Evolutionary conservation across 352 stramenopile species (phyloP).

Genomic region (Hyaloperonospora arabidopsidis): DNA sequence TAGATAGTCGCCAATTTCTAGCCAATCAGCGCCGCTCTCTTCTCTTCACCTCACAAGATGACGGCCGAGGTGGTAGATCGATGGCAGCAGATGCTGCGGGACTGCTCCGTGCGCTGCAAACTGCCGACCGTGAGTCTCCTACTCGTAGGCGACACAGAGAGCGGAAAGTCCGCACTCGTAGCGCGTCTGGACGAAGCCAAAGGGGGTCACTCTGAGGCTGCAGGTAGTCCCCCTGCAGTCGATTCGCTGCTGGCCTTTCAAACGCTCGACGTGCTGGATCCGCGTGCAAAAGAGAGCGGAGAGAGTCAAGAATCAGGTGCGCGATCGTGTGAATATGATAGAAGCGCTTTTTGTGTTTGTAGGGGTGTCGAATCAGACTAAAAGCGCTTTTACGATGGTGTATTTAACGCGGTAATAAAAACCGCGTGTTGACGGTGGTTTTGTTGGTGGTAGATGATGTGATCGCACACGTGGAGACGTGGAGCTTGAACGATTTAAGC

Average conservation of each 20-base stretch:
- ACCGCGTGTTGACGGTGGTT: too few species aligned
- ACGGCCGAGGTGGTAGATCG: conserved; percentile 36
- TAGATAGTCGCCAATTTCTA: too few species aligned
- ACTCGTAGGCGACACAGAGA: conserved; percentile 62
- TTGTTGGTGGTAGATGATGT: conserved; percentile 41
- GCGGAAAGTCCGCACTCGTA: conserved; percentile 64
- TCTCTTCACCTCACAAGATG: not conserved
- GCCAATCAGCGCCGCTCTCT: conserved; percentile 6
- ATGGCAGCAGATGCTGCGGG: conserved; percentile 80
- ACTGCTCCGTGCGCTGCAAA: conserved; percentile 70
- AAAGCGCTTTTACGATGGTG: not conserved
- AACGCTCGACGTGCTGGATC: conserved; percentile 62
- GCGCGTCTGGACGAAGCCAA: conserved; percentile 46
- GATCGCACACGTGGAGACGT: conserved; percentile 68
- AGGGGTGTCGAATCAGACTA: too few species aligned
- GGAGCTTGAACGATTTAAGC: conserved; percentile 64
- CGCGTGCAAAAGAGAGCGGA: conserved; percentile 44
- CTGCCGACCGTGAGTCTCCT: conserved; percentile 61
- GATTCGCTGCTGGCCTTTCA: conserved; percentile 53
- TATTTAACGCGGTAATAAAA: not conserved
- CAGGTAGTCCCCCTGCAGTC: conserved; percentile 25
- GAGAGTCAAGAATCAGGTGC: conserved; percentile 33
- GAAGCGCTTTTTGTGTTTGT: too few species aligned
- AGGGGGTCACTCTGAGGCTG: conserved; percentile 2
- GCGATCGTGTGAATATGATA: too few species aligned